Percentiles rank a stretch among this genome's conserved stretches.
phyloP scores from a whole-genome alignment of 495 filamentous ascomycete genomes.

The Trichoderma erinaceum region DNA sequence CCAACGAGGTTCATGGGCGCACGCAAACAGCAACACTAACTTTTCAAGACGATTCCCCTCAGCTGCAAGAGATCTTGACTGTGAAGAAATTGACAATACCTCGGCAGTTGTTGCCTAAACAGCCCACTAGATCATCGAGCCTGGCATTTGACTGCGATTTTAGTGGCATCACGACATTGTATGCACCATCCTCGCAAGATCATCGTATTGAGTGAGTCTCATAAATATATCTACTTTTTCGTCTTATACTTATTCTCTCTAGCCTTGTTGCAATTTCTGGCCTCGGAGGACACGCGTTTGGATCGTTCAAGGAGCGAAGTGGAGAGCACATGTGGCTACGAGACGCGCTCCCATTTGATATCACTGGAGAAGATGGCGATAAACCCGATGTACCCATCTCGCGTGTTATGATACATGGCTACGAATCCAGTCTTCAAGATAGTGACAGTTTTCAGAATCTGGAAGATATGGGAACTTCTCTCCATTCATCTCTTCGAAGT shows the following conservation, averaged over 20 bases:
- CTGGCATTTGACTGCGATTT: neutral
- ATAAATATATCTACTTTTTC: neutral
- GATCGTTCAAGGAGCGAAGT: neutral
- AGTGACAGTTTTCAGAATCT: conserved; percentile 1
- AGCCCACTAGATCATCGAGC: neutral
- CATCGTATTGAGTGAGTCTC: neutral
- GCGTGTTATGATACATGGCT: neutral
- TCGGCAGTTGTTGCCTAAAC: neutral
- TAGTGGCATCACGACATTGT: neutral
- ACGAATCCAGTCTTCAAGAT: neutral
- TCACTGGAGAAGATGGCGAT: neutral
- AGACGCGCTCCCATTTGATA: neutral
- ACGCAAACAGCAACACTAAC: neutral
- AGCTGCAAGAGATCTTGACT: neutral
- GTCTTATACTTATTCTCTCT: neutral
- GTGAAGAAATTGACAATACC: neutral
- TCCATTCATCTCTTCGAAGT: neutral
- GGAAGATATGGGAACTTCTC: neutral
- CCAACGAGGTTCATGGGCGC: neutral
- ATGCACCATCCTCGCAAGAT: neutral
- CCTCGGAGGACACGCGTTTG: neutral
- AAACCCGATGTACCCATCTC: neutral
- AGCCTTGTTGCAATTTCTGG: neutral
- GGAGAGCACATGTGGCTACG: neutral
- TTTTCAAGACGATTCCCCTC: neutral